phyloP scores from a whole-genome alignment of 805 yeast genomes.

The Maudiozyma serrabonitensis region DNA sequence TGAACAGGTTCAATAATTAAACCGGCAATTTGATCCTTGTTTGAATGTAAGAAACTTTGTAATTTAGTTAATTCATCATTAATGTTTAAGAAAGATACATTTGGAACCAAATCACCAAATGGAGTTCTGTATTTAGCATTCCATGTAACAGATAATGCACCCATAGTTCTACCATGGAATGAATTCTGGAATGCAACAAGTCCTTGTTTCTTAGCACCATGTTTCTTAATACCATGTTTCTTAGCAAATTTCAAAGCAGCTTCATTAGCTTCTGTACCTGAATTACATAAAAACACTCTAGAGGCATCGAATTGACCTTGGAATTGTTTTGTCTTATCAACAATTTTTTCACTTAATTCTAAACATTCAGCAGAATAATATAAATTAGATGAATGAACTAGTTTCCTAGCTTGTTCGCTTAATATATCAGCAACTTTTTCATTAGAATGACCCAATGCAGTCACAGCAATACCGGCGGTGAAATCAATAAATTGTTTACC shows the following conservation, averaged over 20 bases:
- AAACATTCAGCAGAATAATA: constrained; percentile 81
- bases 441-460: constrained; percentile 85
- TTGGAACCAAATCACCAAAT: constrained; percentile 86
- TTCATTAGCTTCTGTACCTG: constrained; percentile 76
- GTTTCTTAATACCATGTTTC: constrained; percentile 57
- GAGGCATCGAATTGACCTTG: constrained; percentile 81
- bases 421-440: constrained; percentile 63
- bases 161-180: constrained; percentile 94
- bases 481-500: constrained; percentile 77
- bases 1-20: constrained; percentile 95
- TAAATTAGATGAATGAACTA: constrained; percentile 79
- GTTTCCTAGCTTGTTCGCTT: constrained; percentile 57
- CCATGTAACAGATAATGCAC: constrained; percentile 85
- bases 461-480: constrained; percentile 94
- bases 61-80: constrained; percentile 28
- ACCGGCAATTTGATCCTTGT: constrained; percentile 51
- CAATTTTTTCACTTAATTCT: constrained; percentile 60
- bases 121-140: constrained; percentile 90
- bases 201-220: constrained; percentile 49
- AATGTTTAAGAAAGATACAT: constrained; percentile 41
- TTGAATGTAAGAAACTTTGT: constrained; percentile 12
- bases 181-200: constrained; percentile 80
- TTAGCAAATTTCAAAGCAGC: constrained; percentile 74
- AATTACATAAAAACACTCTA: constrained; percentile 58
- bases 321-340: constrained; percentile 53